These are phyloP conservation scores for Eutrema heterophyllum DNA, from an alignment of 345 rosid species.

Conservation along the genomic window DNA sequence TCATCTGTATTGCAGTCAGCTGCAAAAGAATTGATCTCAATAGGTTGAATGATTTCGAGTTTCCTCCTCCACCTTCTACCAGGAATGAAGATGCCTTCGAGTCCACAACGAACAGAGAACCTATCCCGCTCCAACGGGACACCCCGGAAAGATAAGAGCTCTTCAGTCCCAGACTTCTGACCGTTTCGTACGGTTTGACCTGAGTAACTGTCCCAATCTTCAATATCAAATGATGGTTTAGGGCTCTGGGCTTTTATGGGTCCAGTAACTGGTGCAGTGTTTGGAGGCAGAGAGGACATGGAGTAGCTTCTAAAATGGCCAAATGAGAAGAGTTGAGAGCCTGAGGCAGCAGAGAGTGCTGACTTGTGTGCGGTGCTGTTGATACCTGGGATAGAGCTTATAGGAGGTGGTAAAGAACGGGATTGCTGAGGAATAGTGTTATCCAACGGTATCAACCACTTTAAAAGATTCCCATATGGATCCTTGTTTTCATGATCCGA, in stretches of 20 bases:
- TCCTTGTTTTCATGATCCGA: conserved; percentile 41
- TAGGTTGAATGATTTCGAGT: conserved; percentile 86
- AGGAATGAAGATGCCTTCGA: conserved; percentile 86
- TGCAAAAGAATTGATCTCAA: conserved; percentile 73
- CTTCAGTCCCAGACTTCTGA: conserved; percentile 52
- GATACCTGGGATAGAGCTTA: conserved; percentile 51
- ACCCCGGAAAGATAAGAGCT: conserved; percentile 79
- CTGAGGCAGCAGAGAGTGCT: conserved; percentile 52
- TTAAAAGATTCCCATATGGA: conserved; percentile 71
- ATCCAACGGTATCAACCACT: conserved; percentile 95
- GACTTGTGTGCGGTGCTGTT: conserved; percentile 50
- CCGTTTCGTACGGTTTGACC: conserved; percentile 43
- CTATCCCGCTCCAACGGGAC: conserved; percentile 82
- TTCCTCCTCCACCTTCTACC: conserved; percentile 97
- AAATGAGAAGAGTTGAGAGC: conserved; percentile 85
- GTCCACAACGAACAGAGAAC: conserved; percentile 91
- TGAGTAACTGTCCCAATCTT: conserved; percentile 67
- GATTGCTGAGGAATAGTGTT: conserved; percentile 54
- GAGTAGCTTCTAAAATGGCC: conserved; percentile 93
- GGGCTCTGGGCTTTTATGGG: conserved; percentile 64
- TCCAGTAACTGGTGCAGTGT: conserved; percentile 47
- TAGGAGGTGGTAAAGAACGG: conserved; percentile 50
- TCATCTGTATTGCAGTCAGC: conserved; percentile 92
- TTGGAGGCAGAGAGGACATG: conserved; percentile 95
- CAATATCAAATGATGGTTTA: conserved; percentile 69